Conservation (phyloP, 83 land plant species). For the Isoetes engelmannii region DNA sequence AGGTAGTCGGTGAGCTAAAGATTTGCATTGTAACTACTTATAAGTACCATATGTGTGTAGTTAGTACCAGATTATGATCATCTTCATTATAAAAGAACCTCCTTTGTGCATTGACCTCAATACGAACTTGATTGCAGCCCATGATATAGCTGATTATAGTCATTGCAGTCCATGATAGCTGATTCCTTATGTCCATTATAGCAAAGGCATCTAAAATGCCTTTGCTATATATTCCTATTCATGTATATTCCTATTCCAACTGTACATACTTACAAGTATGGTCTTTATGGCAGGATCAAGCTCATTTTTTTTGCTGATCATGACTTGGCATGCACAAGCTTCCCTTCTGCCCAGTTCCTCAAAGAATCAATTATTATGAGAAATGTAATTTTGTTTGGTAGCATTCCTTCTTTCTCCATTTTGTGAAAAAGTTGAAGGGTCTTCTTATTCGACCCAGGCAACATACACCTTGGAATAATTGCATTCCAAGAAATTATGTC, state of each 20-base stretch:
- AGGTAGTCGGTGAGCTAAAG: too few species aligned
- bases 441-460: not conserved
- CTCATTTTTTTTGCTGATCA: not conserved
- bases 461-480: not conserved
- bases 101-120: too few species aligned
- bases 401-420: conserved; percentile 5
- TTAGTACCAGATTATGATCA: too few species aligned
- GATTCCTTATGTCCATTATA: conserved; percentile 36
- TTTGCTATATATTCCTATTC: too few species aligned
- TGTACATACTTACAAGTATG: conserved; percentile 3
- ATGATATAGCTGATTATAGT: too few species aligned
- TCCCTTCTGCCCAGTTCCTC: not conserved
- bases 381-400: conserved; percentile 4
- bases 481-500: conserved; percentile 12
- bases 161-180: conserved; percentile 55
- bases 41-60: too few species aligned
- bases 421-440: not conserved
- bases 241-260: not conserved
- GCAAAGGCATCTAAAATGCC: conserved; percentile 14
- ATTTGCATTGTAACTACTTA: too few species aligned
- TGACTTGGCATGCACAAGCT: conserved; percentile 3
- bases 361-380: not conserved
- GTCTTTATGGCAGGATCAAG: not conserved
- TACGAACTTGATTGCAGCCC: too few species aligned
- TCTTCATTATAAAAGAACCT: too few species aligned